These are phyloP conservation scores for Penicillium sp. DNA, from an alignment of 2,329 filamentous ascomycete species.

Conservation along the genomic window DNA sequence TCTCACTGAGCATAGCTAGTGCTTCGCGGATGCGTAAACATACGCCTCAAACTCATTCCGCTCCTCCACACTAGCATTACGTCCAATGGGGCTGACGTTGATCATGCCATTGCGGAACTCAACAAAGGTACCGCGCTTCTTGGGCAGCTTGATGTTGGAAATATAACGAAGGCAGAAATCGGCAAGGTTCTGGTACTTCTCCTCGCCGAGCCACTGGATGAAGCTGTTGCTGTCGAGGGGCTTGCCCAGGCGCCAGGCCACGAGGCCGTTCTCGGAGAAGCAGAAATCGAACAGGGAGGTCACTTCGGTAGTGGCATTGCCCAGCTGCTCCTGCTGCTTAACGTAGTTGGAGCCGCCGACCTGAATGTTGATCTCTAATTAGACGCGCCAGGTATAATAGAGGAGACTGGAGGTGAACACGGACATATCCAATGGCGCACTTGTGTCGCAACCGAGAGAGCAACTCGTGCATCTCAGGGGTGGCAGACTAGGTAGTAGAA, in stretches of 20 bases:
- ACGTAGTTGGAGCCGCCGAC: conserved; percentile 85
- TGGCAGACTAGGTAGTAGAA: conserved; percentile 56
- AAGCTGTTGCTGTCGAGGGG: conserved; percentile 78
- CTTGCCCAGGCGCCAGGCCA: conserved; percentile 80
- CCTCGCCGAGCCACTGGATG: conserved; percentile 89
- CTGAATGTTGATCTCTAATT: conserved; percentile 29
- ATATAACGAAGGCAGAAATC: conserved; percentile 64
- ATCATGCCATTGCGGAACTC: conserved; percentile 69
- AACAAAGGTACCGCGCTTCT: conserved; percentile 68
- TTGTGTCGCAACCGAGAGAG: conserved; percentile 75
- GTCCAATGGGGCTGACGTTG: conserved; percentile 65
- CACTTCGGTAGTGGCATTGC: conserved; percentile 67
- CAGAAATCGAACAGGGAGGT: conserved; percentile 93
- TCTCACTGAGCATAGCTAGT: background rate
- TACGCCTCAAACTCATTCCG: conserved; percentile 74
- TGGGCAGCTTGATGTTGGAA: conserved; percentile 61
- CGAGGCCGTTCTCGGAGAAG: conserved; percentile 96
- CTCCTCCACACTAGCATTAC: conserved; percentile 82
- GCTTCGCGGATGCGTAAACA: conserved; percentile 18
- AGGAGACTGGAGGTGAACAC: conserved; percentile 15
- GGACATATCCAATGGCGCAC: conserved; percentile 37
- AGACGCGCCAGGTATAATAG: conserved; percentile 11
- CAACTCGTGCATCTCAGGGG: conserved; percentile 79
- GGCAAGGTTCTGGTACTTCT: conserved; percentile 64
- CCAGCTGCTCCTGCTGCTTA: conserved; percentile 97